Conservation (phyloP, 768 basidiomycete species). For the Suillus decipiens region DNA sequence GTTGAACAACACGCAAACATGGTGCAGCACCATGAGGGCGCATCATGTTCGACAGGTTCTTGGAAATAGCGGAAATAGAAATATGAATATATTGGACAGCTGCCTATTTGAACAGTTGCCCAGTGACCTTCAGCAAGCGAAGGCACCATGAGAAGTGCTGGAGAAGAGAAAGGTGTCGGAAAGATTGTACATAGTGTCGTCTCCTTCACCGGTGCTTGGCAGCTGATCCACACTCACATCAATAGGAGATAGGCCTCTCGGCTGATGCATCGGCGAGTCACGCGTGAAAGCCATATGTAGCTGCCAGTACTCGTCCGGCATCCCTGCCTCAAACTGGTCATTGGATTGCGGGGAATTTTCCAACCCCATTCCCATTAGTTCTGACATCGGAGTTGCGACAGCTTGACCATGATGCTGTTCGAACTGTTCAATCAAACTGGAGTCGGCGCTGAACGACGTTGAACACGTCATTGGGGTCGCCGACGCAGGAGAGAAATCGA, state of each 20-base stretch:
- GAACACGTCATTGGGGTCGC: background rate
- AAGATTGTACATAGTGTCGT: background rate
- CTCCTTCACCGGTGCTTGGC: background rate
- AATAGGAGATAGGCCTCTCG: slow-evolving; percentile 6
- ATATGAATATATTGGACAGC: background rate
- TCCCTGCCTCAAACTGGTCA: background rate
- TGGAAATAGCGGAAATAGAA: background rate
- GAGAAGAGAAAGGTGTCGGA: slow-evolving; percentile 1
- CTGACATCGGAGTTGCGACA: background rate
- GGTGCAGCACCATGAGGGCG: background rate
- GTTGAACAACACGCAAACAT: background rate
- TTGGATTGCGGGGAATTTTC: background rate
- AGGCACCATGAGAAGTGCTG: background rate
- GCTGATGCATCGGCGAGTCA: background rate
- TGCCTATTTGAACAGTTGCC: background rate
- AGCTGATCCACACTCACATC: slow-evolving; percentile 2
- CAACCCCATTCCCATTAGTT: background rate
- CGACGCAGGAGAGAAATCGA: background rate
- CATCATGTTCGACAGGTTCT: background rate
- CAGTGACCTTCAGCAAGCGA: background rate
- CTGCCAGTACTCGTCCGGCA: background rate
- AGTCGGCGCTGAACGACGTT: background rate
- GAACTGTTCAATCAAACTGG: background rate
- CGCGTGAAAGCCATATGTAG: background rate
- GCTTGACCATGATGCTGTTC: background rate